Base-by-base conservation (phyloP, 768 basidiomycete genomes). In the Tremella fuciformis region DNA sequence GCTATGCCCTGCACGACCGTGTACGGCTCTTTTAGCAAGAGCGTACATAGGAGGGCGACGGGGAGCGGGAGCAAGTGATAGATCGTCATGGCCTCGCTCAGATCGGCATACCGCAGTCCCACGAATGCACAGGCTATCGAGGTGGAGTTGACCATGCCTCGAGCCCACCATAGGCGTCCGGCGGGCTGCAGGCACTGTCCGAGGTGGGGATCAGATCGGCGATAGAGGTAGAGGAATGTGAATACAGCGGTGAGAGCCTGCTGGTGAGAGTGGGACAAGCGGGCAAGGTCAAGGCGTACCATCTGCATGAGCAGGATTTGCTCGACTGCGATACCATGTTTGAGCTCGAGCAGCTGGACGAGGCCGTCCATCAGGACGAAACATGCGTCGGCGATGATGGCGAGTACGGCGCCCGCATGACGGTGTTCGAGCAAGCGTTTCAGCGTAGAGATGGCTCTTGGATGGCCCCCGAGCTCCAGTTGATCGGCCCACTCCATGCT, bases 361-460 rank as follows among this genome's bases (percentile, higher is more conserved):
- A 37, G 22, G 8, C 58, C 63, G n/a, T 59, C 58, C 15, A 63
- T 63, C 0, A 65, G 56, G 13, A 61, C 68, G 41, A 66, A 67
- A 60, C 62, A 25, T 24, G 42, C 21, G 46, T 49, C 55, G 9
- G 55, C 18, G 26, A 56, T 41, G 41, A 37, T 18, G 13, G 34
- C 46, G 8, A 48, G 25, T 9, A 24, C 22, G 1, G 24, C 24
- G 19, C 42, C 42, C 6, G n/a, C 22, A 46, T 46, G 42, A 6
- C 29, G 29, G 29, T 34, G 29, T 34, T 34, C 29, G 29, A 34
- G 29, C 29, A 4, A 34, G 29, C 11, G 29, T 4, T 4, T 34
- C 29, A 34, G 29, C 29, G 11, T 34, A 4, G 29, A 34, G 29
- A 34, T 4, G 29, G 11, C 11, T 4, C 29, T 4, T 4, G 29